Evolutionary conservation across 2,329 filamentous ascomycete genomes (phyloP), one percentile per base, ranked within the genome.

Genomic region (Fusarium abutilonis): DNA sequence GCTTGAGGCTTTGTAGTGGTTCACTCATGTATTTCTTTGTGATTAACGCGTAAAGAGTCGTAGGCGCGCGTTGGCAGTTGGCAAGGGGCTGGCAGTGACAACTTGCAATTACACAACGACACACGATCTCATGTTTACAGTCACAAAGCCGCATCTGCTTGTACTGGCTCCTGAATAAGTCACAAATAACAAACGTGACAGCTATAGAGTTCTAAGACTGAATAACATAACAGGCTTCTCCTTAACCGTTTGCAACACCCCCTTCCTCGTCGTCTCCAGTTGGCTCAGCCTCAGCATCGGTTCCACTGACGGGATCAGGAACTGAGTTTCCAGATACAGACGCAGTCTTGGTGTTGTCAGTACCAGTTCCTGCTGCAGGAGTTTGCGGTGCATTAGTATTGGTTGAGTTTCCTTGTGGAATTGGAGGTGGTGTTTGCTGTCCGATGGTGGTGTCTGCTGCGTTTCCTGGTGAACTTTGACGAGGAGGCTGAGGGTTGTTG

Each of bases 41-140:
- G 38, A 48, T 34, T 8, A 63, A 38, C 3, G 7, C 7, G 34
- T n/a, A 9, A n/a, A n/a, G 34, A 31, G 15, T 41, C 6, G 31
- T 23, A 9, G 10, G 40, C n/a, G 32, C 11, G 17, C 47, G 46
- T 48, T 54, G 9, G 28, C 39, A 39, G 31, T 9, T 28, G 34
- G 23, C 7, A 52, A 54, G 53, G 31, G 48, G 43, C 31, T 45
- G 43, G 15, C 35, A 64, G 61, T 54, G 62, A 51, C 48, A 50
- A 8, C 9, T 40, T 31, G 17, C 19, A 21, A 14, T 36, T 29
- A 19, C 15, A 28, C n/a, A 28, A 42, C 19, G 29, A 34, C 39
- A 56, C 35, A 54, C 9, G 14, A 36, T 39, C 8, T 29, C 17
- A 46, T 28, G 14, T 21, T n/a, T 7, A 4, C 19, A 29, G 11